A percentile compares a stretch with the other conserved stretches of the same genome.
Conservation (phyloP, 148 eudicot species). For the Persicaria maculosa region DNA sequence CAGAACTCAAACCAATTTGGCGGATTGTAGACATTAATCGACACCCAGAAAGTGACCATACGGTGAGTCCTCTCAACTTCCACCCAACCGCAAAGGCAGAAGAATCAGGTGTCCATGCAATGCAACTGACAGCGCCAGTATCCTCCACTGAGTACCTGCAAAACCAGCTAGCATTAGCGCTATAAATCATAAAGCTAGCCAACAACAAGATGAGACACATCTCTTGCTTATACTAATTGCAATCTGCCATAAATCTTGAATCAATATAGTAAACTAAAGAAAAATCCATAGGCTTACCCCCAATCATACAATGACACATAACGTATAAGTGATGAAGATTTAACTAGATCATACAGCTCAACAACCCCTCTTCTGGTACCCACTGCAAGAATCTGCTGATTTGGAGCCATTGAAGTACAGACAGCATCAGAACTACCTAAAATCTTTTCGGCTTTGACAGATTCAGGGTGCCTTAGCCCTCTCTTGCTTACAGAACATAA, state of each 20-base stretch:
- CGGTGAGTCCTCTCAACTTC: slow-evolving; percentile 89
- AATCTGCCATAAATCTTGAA: background rate
- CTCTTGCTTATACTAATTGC: background rate
- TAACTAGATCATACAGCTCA: slow-evolving; percentile 75
- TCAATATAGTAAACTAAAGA: background rate
- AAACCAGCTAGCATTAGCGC: background rate
- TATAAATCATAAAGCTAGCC: background rate
- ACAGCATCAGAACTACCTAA: slow-evolving; percentile 74
- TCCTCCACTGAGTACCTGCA: slow-evolving; percentile 79
- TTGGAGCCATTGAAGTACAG: slow-evolving; percentile 71
- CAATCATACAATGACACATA: slow-evolving; percentile 68
- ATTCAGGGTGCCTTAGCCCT: slow-evolving; percentile 71
- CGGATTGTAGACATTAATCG: slow-evolving; percentile 97
- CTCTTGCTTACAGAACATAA: slow-evolving; percentile 76
- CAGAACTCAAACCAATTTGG: slow-evolving; percentile 76
- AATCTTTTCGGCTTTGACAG: slow-evolving; percentile 59
- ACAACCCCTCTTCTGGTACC: slow-evolving; percentile 82
- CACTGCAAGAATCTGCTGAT: slow-evolving; percentile 87
- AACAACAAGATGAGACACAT: slow-evolving; percentile 10
- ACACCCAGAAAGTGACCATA: slow-evolving; percentile 98
- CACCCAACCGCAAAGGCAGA: slow-evolving; percentile 99
- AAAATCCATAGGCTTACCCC: slow-evolving; percentile 51
- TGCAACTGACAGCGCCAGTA: slow-evolving; percentile 88
- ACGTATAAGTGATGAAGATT: slow-evolving; percentile 61
- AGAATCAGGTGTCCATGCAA: slow-evolving; percentile 97